Base-by-base conservation (phyloP, 129 eudicot species). In the Glebionis coronaria region DNA sequence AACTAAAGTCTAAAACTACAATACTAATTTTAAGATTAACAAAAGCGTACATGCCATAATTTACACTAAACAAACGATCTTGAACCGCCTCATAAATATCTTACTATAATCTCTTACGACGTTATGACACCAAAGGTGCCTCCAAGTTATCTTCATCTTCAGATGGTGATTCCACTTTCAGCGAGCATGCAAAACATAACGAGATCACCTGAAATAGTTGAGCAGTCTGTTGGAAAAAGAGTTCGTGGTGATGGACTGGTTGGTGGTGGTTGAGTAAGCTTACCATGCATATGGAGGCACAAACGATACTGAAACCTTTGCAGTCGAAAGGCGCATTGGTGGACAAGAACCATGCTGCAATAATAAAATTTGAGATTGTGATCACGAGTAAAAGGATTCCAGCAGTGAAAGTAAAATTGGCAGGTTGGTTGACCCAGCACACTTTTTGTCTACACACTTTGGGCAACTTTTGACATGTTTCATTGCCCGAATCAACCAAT, bases 271-370 rank as follows among this genome's bases (percentile, higher is more conserved):
- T 65, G 19, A 56, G 60, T 31, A 67, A 55, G 69, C 69, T 75
- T 76, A 85, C 98, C 98, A 88, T 72, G 82, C 87, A 83, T 56
- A 85, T 7, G 69, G 98, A 88, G 63, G 95, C 96, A 19, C 80
- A 78, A 23, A 92, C 62, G 35, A 92, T 83, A 62, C 98, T 84
- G 69, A 92, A 92, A 68, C 98, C 98, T 84, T 92, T 92, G 78
- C 98, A 92, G 76, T 92, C 61, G 68, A 92, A 92, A 58, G 98
- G 98, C 7, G 98, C 95, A 56, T 82, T 44, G 56, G 80, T 56
- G 9, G 98, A 92, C 67, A 92, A 69, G 72, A 92, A 92, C 95
- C 96, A 92, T 4, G 96, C 98, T 92, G 81, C 58, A 84, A 76
- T 31, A 76, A 61, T 20, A 50, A 54, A 28, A 58, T 44, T 56